Evolutionary conservation across 805 yeast species (phyloP).

Genomic region (Wickerhamiella siamensis): DNA sequence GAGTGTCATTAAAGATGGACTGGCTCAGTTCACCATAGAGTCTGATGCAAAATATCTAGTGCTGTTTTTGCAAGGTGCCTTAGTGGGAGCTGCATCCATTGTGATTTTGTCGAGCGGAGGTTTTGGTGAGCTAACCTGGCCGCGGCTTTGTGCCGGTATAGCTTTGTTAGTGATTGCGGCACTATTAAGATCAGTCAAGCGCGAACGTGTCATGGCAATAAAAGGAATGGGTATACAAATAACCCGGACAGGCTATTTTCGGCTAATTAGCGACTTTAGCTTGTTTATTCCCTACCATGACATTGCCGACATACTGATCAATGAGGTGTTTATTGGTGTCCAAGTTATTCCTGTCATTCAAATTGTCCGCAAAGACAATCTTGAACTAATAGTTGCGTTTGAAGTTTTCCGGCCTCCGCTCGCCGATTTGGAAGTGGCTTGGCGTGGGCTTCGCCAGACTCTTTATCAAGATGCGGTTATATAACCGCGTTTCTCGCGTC

Average conservation of each 20-base stretch:
- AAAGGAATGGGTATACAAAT: constrained; percentile 37
- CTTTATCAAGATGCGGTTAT: neutral
- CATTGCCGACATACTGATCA: constrained; percentile 52
- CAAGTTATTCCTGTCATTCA: constrained; percentile 54
- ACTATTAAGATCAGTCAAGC: neutral
- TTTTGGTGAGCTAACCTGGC: too few species aligned
- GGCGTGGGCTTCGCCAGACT: constrained; percentile 1
- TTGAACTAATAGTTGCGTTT: constrained; percentile 24
- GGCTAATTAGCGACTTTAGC: constrained; percentile 16
- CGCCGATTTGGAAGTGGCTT: constrained; percentile 8
- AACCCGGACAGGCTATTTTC: constrained; percentile 23
- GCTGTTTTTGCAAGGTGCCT: too few species aligned
- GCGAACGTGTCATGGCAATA: constrained; percentile 30
- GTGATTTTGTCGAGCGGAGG: too few species aligned
- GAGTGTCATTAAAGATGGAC: too few species aligned
- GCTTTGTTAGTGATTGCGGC: constrained; percentile 22
- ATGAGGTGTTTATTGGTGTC: constrained; percentile 60
- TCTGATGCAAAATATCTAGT: too few species aligned
- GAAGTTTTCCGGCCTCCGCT: constrained; percentile 11
- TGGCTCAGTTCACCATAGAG: too few species aligned
- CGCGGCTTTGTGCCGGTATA: too few species aligned
- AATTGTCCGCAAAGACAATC: constrained; percentile 34
- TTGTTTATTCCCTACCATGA: constrained; percentile 42
- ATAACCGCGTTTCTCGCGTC: neutral
- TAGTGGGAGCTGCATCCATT: too few species aligned